Evolutionary conservation across 805 yeast species (phyloP).

Genomic region (Cyberlindnera subsufficiens): DNA sequence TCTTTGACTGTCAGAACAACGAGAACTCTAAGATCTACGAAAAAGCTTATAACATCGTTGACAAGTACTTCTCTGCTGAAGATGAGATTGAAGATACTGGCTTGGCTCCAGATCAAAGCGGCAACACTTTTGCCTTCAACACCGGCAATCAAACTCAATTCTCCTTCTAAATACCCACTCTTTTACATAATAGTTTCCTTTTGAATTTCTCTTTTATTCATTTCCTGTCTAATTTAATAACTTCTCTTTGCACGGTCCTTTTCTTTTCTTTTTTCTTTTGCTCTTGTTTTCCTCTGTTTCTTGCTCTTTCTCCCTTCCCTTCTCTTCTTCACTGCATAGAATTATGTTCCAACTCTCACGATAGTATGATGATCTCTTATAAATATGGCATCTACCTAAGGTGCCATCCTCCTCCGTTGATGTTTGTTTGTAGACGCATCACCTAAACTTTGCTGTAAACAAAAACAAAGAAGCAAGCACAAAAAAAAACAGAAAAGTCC

Average conservation of each 20-base stretch:
- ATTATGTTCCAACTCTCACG: no score
- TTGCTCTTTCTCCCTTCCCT: constrained; percentile 1
- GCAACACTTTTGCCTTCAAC: constrained; percentile 87
- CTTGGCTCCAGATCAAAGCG: constrained; percentile 69
- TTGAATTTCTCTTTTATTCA: background rate
- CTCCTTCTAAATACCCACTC: constrained; percentile 12
- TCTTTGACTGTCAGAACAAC: constrained; percentile 86
- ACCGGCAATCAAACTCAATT: constrained; percentile 43
- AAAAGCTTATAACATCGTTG: constrained; percentile 86
- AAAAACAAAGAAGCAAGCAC: no score
- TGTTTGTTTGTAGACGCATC: no score
- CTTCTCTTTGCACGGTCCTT: no score
- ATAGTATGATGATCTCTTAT: background rate
- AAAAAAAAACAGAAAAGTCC: no score
- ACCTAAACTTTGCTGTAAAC: no score
- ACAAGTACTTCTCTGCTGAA: constrained; percentile 83
- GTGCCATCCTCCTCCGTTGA: no score
- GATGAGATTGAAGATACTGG: constrained; percentile 71
- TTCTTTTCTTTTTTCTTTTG: background rate
- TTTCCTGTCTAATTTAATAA: background rate
- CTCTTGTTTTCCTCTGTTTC: background rate
- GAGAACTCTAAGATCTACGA: constrained; percentile 88
- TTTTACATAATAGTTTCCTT: background rate
- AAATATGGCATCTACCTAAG: no score
- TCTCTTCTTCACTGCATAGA: background rate